Evolutionary conservation across 139 green algal species (phyloP), one percentile per base, ranked within the genome.

Genomic region (Protoeuglena noctilucae): DNA sequence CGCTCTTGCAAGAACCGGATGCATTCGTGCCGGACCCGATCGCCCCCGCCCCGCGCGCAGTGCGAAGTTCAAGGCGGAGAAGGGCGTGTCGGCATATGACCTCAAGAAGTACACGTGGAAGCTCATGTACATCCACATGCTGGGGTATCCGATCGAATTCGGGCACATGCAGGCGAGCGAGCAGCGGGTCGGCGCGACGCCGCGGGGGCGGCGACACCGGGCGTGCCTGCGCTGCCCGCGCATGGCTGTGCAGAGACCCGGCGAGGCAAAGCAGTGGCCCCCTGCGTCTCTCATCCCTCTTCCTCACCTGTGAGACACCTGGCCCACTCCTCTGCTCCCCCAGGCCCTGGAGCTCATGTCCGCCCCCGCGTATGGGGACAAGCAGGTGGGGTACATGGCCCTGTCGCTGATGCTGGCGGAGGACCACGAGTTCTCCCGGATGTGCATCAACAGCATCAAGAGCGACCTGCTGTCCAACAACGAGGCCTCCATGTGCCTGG

Each of bases 41-140:
- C 7, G 56, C 17, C 25, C 25, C 24, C 27, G 28, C 18, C 28
- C 28, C 31, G 6, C n/a, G 9, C 30, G n/a, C 9, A 14, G 24
- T 6, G 18, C 17, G 9, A 22, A 47, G 52, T 55, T 27, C 17
- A 24, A 54, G 7, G 4, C 41, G 40, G 29, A 25, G 40, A 85
- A 53, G 24, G 14, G 9, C 9, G 12, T 72, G 7, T 60, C 48
- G 4, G 68, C 81, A 4, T 99, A 99, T 62, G 89, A 99, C 69
- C 78, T 84, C 49, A 93, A 93, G 40, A 99, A 99, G 71, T 99
- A 99, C 68, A 81, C 97, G 14, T 96, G 88, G 87, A 99, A 99
- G 76, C 79, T 98, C 48, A 74, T 99, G 9, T 99, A 99, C 69
- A 94, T 95, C 23, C 89, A 89, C 65, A 94, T 99, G 87, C 74